Evolutionary conservation across 1,284 basidiomycete genomes (phyloP).

Genomic region (Cutaneotrichosporon cutaneum): DNA sequence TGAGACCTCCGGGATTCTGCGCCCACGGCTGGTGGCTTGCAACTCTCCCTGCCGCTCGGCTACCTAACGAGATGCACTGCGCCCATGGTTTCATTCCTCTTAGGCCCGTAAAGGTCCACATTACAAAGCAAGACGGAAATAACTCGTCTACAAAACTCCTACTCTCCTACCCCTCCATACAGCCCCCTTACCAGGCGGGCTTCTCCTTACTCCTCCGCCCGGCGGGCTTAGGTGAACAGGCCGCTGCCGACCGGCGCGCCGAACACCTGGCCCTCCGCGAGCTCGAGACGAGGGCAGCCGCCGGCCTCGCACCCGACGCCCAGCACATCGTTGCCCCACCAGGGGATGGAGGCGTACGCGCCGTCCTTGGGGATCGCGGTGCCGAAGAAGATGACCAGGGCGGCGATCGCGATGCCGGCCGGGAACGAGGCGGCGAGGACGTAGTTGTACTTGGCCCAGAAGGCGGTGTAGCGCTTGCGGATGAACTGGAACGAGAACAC

Average conservation of each 20-base stretch:
- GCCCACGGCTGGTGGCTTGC: no score
- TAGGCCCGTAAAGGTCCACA: no score
- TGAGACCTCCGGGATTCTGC: no score
- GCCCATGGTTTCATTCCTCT: no score
- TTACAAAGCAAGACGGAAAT: no score
- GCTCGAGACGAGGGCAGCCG: conserved; percentile 16
- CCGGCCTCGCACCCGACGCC: conserved; percentile 26
- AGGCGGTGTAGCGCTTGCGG: conserved; percentile 32
- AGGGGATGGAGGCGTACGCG: conserved; percentile 21
- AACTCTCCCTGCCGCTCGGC: no score
- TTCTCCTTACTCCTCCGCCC: neutral
- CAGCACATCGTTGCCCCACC: conserved; percentile 31
- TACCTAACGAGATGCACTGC: no score
- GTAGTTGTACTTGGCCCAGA: conserved; percentile 51
- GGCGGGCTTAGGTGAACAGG: neutral
- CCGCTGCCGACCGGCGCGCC: neutral
- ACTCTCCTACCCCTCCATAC: neutral
- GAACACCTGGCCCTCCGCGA: neutral
- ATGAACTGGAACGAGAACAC: conserved; percentile 44
- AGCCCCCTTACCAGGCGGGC: no score
- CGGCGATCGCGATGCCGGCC: conserved; percentile 46
- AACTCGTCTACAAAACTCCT: no score
- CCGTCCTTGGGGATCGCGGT: conserved; percentile 23
- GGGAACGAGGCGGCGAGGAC: conserved; percentile 48
- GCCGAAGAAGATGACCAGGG: conserved; percentile 45